phyloP scores from a whole-genome alignment of 2,329 filamentous ascomycete genomes.

The Exophiala sp. region DNA sequence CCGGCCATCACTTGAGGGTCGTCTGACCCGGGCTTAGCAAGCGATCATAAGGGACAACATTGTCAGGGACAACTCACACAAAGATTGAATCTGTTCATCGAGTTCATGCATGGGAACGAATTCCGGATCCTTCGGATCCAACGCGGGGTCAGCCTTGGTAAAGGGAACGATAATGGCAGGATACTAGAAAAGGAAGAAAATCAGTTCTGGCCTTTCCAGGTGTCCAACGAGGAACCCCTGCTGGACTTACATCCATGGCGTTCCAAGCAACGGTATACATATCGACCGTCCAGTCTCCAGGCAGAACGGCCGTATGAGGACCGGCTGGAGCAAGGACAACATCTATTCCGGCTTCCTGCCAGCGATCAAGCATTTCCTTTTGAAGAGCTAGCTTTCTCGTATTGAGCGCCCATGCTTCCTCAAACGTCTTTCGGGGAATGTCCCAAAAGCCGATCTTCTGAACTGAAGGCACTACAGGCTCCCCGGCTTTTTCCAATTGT shows the following conservation, averaged over 20 bases:
- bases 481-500: slow-evolving; percentile 32
- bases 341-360: slow-evolving; percentile 31
- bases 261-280: slow-evolving; percentile 37
- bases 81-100: slow-evolving; percentile 31
- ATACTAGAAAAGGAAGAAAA: slow-evolving; percentile 18
- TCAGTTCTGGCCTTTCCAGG: background rate
- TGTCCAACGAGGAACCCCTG: background rate
- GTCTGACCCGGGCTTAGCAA: slow-evolving; percentile 18
- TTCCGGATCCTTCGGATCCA: slow-evolving; percentile 29
- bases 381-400: slow-evolving; percentile 32
- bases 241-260: slow-evolving; percentile 29
- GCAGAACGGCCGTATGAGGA: slow-evolving; percentile 33
- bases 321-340: slow-evolving; percentile 29
- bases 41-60: background rate
- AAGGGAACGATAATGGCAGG: slow-evolving; percentile 34
- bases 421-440: slow-evolving; percentile 32
- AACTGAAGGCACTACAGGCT: slow-evolving; percentile 34
- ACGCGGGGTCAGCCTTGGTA: slow-evolving; percentile 30
- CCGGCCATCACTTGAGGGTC: slow-evolving; percentile 35
- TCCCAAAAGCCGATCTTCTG: slow-evolving; percentile 35
- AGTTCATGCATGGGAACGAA: slow-evolving; percentile 30
- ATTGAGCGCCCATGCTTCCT: slow-evolving; percentile 35
- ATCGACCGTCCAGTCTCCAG: slow-evolving; percentile 34
- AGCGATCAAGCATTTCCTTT: slow-evolving; percentile 36
- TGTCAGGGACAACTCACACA: slow-evolving; percentile 21